Evolutionary conservation across 1,139 yeast species (phyloP), one percentile per base, ranked within the genome.

Genomic region (Magnusiomyces fungicola): DNA sequence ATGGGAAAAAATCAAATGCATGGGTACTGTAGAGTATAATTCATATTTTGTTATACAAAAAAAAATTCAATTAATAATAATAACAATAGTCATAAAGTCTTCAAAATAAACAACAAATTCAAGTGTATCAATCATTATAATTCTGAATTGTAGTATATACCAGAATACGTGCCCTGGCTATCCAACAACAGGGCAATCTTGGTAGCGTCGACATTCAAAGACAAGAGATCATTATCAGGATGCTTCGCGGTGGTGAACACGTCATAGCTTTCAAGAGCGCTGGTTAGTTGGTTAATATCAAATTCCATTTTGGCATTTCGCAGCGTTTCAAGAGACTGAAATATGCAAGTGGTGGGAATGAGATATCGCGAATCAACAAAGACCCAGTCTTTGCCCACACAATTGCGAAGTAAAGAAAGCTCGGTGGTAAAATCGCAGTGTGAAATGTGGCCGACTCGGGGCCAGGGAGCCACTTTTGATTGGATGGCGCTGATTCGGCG

Each of bases 351-450:
- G 6, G 53, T 43, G 1, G 49, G 30, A 3, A 46, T 44, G 18
- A 51, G 25, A 18, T 43, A 44, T 9, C 48, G 46, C 30, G 52
- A 49, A 27, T 49, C 56, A 32, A 50, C 38, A 48, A 55, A 45
- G 27, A 52, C 52, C 55, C 55, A 55, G 33, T 46, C 53, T 29
- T 48, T 53, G 33, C 60, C 61, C 23, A 60, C 59, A 30, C 60
- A 59, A 7, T 57, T 61, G 18, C 61, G 51, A 16, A 58, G 49
- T 23, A 59, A 38, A 18, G 50, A 48, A 10, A 57, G 50, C 46
- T 54, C 60, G 46, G 14, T n/a, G 6, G 34, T 4, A 16, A 40
- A 23, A 6, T 19, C 34, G 3, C 24, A 9, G 14, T n/a, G 19
- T 4, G 30, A 25, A 14, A 40, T 32, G n/a, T 30, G 37, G 19